Evolutionary conservation across 345 rosid genomes (phyloP).

Genomic region (Lumnitzera littorea): DNA sequence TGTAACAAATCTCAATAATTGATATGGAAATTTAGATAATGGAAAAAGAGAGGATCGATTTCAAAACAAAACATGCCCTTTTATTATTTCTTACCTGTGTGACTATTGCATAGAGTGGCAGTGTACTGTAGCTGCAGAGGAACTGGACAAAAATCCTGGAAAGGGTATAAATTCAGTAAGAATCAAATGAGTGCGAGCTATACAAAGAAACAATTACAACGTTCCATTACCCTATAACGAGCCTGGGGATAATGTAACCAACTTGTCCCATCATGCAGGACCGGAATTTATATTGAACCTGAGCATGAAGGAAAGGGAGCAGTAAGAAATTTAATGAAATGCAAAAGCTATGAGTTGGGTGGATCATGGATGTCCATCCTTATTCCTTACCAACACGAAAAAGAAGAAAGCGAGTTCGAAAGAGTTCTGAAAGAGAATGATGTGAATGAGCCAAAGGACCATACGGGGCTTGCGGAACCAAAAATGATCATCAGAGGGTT

Average conservation of each 20-base stretch:
- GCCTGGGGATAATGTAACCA: conserved; percentile 52
- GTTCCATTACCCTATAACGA: conserved; percentile 56
- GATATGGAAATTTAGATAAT: not conserved
- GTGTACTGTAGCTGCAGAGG: conserved; percentile 75
- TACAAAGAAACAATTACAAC: conserved; percentile 4
- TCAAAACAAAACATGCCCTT: not conserved
- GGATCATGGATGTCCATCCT: not conserved
- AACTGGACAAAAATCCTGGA: conserved; percentile 60
- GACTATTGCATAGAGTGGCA: conserved; percentile 86
- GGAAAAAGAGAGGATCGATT: no score
- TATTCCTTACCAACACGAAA: conserved; percentile 52
- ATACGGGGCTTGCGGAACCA: conserved; percentile 61
- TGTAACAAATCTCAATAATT: no score
- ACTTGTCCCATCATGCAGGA: conserved; percentile 79
- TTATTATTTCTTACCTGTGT: conserved; percentile 45
- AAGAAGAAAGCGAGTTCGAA: conserved; percentile 83
- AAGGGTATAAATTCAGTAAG: not conserved
- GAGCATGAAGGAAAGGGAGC: conserved; percentile 6
- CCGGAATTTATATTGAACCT: conserved; percentile 57
- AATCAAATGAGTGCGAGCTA: not conserved
- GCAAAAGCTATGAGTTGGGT: no score
- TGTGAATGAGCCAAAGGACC: conserved; percentile 58
- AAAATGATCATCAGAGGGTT: conserved; percentile 74
- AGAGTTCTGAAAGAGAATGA: conserved; percentile 80
- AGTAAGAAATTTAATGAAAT: not conserved